phyloP scores from a whole-genome alignment of 176 grass and related monocot genomes.

The Oryza officinalis region DNA sequence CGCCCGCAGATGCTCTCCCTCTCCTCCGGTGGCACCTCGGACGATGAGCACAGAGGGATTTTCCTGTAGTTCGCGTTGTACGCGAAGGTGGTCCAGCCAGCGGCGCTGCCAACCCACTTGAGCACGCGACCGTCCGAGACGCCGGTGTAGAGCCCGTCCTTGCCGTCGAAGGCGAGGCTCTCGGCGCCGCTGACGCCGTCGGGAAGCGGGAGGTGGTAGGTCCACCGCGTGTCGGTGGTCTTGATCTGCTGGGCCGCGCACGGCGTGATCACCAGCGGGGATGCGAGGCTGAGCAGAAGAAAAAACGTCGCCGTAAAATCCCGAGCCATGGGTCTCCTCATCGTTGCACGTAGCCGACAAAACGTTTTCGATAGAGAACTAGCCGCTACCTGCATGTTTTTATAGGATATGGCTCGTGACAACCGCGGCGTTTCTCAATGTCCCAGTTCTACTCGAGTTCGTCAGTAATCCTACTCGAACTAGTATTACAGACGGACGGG shows the following conservation, averaged over 20 bases:
- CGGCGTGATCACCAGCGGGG: not conserved
- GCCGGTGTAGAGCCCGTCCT: slow-evolving; percentile 53
- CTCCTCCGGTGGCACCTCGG: not conserved
- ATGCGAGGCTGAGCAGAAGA: not conserved
- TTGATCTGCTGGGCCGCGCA: not conserved
- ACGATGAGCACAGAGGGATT: slow-evolving; percentile 13
- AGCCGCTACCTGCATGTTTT: not conserved
- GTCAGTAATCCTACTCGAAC: not conserved
- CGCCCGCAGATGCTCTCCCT: slow-evolving; percentile 61
- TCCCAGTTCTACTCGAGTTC: not conserved
- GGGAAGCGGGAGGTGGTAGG: slow-evolving; percentile 7
- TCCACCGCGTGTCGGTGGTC: slow-evolving; percentile 30
- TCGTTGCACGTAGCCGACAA: not conserved
- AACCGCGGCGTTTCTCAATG: not conserved
- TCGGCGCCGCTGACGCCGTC: slow-evolving; percentile 39
- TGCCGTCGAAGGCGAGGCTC: slow-evolving; percentile 60
- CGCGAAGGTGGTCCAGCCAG: slow-evolving; percentile 52
- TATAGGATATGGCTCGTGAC: not conserved
- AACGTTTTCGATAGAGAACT: not conserved
- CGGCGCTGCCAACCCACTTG: slow-evolving; percentile 43
- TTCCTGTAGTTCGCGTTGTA: slow-evolving; percentile 38
- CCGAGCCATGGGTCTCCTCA: not conserved
- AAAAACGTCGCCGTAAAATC: not conserved
- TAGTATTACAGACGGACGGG: too few species aligned
- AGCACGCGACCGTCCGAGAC: slow-evolving; percentile 59